A percentile compares a stretch with the other conserved stretches of the same genome.
These are phyloP conservation scores for Auriscalpium microsporum DNA, from an alignment of 768 basidiomycete species.

Conservation along the genomic window DNA sequence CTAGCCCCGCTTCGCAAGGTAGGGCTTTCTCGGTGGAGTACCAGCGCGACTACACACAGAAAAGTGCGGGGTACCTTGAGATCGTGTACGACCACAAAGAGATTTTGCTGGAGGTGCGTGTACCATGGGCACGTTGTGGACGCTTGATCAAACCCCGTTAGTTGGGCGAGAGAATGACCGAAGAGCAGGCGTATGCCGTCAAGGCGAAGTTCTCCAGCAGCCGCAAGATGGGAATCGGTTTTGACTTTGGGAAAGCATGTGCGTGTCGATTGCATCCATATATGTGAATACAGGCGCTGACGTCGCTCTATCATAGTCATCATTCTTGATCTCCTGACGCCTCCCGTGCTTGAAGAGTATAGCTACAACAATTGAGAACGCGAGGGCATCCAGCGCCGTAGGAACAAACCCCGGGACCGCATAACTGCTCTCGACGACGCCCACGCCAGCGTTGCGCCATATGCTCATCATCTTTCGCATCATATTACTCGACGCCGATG, in stretches of 20 bases:
- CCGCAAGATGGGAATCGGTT: slow-evolving; percentile 9
- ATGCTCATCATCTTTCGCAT: slow-evolving; percentile 65
- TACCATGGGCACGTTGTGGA: not conserved
- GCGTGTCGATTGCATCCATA: not conserved
- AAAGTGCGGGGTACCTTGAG: slow-evolving; percentile 42
- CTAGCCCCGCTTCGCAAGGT: slow-evolving; percentile 13
- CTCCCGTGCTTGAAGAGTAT: slow-evolving; percentile 55
- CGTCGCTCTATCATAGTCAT: slow-evolving; percentile 1
- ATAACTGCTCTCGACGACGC: slow-evolving; percentile 49
- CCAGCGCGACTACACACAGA: slow-evolving; percentile 39
- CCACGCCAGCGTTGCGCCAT: slow-evolving; percentile 56
- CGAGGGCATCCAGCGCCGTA: slow-evolving; percentile 28
- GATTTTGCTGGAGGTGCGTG: slow-evolving; percentile 49
- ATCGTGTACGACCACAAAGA: slow-evolving; percentile 66
- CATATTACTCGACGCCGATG: slow-evolving; percentile 42
- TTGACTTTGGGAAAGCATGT: slow-evolving; percentile 4
- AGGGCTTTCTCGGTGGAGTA: slow-evolving; percentile 60
- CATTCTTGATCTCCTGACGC: slow-evolving; percentile 23
- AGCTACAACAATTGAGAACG: slow-evolving; percentile 46
- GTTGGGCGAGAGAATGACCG: slow-evolving; percentile 8
- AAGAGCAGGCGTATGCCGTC: slow-evolving; percentile 1
- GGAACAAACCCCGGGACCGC: slow-evolving; percentile 43
- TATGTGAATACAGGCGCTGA: not conserved
- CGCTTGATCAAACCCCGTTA: not conserved
- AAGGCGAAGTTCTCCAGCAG: slow-evolving; percentile 8